A percentile compares a stretch with the other conserved stretches of the same genome.
Evolutionary conservation across 2,329 filamentous ascomycete species (phyloP).

Genomic region (Rhinocladiella mackenziei): DNA sequence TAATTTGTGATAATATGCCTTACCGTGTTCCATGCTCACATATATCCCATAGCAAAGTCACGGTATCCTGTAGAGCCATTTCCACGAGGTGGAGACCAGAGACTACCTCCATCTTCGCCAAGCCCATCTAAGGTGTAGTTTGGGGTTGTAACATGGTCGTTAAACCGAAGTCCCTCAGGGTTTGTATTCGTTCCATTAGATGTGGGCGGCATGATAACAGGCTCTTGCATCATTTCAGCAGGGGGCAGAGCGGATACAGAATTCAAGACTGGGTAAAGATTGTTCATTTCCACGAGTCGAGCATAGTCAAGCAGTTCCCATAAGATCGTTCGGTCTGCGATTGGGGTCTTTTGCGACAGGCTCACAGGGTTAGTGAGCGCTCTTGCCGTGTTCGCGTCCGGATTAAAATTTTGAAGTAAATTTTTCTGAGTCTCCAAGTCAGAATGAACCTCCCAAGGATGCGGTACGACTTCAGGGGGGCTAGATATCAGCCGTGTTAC

Average conservation of each 20-base stretch:
- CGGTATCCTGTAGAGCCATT: background rate
- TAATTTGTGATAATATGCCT: slow-evolving; percentile 24
- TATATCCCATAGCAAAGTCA: background rate
- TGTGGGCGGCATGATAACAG: background rate
- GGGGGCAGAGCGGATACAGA: slow-evolving; percentile 3
- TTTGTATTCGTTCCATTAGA: background rate
- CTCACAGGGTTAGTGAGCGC: slow-evolving; percentile 6
- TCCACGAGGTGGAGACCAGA: background rate
- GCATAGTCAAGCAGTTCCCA: slow-evolving; percentile 18
- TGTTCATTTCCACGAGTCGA: slow-evolving; percentile 5
- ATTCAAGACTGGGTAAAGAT: background rate
- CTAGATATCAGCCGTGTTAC: background rate
- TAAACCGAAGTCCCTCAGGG: background rate
- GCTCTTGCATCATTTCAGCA: background rate
- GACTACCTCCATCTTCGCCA: background rate
- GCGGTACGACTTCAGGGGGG: no score
- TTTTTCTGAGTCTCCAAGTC: no score
- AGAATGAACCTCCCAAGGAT: no score
- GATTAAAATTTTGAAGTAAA: slow-evolving; percentile 7
- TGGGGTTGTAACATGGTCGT: background rate
- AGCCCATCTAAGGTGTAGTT: no score
- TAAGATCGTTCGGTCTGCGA: slow-evolving; percentile 9
- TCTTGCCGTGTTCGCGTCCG: slow-evolving; percentile 1
- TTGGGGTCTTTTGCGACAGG: slow-evolving; percentile 6
- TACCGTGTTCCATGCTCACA: no score